A percentile compares a stretch with the other conserved stretches of the same genome.
These are phyloP conservation scores for Orychophragmus violaceus DNA, from an alignment of 345 rosid species.

Conservation along the genomic window DNA sequence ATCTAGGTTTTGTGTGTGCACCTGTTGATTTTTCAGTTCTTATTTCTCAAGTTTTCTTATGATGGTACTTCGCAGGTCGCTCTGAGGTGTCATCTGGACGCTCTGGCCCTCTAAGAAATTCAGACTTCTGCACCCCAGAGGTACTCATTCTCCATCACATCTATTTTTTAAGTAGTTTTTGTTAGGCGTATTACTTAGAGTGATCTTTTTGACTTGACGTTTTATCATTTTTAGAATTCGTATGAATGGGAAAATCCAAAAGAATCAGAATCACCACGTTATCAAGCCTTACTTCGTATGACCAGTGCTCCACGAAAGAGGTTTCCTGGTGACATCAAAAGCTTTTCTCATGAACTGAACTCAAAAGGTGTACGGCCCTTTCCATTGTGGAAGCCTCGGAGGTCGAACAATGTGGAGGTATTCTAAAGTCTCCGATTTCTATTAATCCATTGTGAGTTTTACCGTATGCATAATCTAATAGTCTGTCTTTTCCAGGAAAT, in stretches of 20 bases:
- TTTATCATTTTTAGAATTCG: slow-evolving; percentile 41
- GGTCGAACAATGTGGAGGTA: slow-evolving; percentile 87
- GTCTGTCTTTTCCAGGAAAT: slow-evolving; percentile 54
- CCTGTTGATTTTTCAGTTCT: background rate
- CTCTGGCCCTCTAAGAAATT: slow-evolving; percentile 60
- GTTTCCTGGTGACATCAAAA: slow-evolving; percentile 77
- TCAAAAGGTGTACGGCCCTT: background rate
- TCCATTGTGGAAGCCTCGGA: slow-evolving; percentile 74
- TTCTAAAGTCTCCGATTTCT: background rate
- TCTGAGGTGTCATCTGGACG: slow-evolving; percentile 44
- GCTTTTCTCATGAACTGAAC: background rate
- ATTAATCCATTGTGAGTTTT: background rate
- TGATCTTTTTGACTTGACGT: slow-evolving; percentile 22
- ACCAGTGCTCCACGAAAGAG: slow-evolving; percentile 96
- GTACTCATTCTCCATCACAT: slow-evolving; percentile 39
- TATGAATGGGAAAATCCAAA: slow-evolving; percentile 70
- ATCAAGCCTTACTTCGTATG: slow-evolving; percentile 90
- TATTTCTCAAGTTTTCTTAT: slow-evolving; percentile 20
- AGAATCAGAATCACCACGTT: slow-evolving; percentile 98
- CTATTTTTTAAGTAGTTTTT: background rate
- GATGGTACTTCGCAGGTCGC: slow-evolving; percentile 41
- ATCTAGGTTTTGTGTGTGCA: background rate
- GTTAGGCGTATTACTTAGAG: slow-evolving; percentile 9
- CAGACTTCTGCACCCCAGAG: slow-evolving; percentile 91
- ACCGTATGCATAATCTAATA: slow-evolving; percentile 19